Percentiles rank a stretch among this genome's conserved stretches.
phyloP scores from a whole-genome alignment of 2,329 filamentous ascomycete genomes.

The Escovopsis sp. region DNA sequence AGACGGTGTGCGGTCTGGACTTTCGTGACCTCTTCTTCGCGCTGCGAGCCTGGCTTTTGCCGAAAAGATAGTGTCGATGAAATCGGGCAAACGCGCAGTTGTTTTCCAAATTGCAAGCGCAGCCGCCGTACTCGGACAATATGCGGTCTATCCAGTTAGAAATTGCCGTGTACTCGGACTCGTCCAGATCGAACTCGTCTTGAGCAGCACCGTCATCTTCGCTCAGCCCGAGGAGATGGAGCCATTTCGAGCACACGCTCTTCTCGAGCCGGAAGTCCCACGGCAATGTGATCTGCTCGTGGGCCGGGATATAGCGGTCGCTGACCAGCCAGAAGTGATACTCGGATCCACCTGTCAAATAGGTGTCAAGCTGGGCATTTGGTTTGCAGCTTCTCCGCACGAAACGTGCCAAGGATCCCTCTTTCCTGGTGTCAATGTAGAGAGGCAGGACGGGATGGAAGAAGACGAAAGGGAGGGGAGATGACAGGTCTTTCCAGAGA shows the following conservation, averaged over 20 bases:
- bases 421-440: constrained; percentile 80
- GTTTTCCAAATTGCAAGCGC: constrained; percentile 51
- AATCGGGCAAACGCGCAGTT: constrained; percentile 51
- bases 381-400: constrained; percentile 84
- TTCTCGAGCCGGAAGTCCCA: constrained; percentile 54
- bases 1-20: constrained; percentile 38
- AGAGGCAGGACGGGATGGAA: constrained; percentile 81
- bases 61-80: constrained; percentile 38
- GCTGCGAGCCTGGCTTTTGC: constrained; percentile 26
- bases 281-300: constrained; percentile 46
- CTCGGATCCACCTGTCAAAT: constrained; percentile 60
- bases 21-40: constrained; percentile 39
- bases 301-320: constrained; percentile 53
- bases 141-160: constrained; percentile 52
- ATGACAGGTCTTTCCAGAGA: constrained; percentile 50
- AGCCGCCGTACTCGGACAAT: constrained; percentile 64
- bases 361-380: constrained; percentile 77
- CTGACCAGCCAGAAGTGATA: constrained; percentile 92
- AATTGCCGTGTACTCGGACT: constrained; percentile 44
- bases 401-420: constrained; percentile 76
- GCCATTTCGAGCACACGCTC: constrained; percentile 35
- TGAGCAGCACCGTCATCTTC: constrained; percentile 39
- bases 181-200: constrained; percentile 38
- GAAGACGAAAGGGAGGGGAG: constrained; percentile 60
- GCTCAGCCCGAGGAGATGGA: constrained; percentile 43